Evolutionary conservation across 2,329 filamentous ascomycete genomes (phyloP), one percentile per base, ranked within the genome.

Genomic region (Aspergillus pseudotamarii): DNA sequence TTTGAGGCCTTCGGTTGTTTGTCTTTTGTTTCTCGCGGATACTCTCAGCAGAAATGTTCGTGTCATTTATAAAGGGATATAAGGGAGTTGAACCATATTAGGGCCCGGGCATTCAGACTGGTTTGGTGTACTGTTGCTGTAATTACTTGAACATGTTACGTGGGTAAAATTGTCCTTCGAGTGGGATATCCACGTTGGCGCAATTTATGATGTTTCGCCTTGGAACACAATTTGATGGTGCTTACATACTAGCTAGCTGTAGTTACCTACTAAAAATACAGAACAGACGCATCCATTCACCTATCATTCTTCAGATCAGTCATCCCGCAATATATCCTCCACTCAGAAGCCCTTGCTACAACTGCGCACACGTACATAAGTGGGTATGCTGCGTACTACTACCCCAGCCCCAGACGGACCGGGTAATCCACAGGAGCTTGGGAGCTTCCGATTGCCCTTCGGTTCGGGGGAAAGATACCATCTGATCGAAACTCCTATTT

Each of bases 1-100:
- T 57, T 48, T 63, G 59, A 36, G 41, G 56, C 58, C 26, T 36
- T 32, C 46, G 56, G 34, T 34, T 62, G 36, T 61, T 58, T 60
- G 34, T 60, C 45, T 43, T 56, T 43, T 55, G 28, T 32, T 34
- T 57, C 56, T 58, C 28, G 57, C 26, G 60, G 28, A 51, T 51
- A 34, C 48, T 51, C 28, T 34, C 26, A 34, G 48, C 48, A 51
- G 28, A 51, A 51, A 28, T 51, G 59, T 41, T 60, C 59, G 54
- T 59, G 41, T 56, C 60, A 57, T 51, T 30, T 51, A 51, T 51
- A 51, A 51, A 51, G 48, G 48, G 48, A 51, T 51, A 51, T 34
- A 51, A n/a, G 19, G 48, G 48, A 51, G 48, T 51, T 51, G 26
- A 51, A 51, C 48, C 34, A 51, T 51, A 51, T 51, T 51, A 51